Percentiles rank a stretch among this genome's conserved stretches.
These are phyloP conservation scores for Ochromonas danica DNA, from an alignment of 108 stramenopile genomes.

Conservation along the genomic window DNA sequence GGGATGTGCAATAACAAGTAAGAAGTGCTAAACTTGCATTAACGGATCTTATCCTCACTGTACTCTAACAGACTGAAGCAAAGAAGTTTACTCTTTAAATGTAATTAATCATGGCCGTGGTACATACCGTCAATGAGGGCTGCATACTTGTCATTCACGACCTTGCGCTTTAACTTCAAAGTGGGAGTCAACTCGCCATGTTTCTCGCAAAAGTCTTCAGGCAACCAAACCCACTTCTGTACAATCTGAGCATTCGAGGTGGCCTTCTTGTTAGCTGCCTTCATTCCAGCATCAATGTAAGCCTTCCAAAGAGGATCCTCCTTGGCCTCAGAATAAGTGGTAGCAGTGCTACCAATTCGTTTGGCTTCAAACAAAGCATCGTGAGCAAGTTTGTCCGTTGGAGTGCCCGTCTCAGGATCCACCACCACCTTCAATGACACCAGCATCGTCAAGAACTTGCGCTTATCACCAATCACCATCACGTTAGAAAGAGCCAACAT, in stretches of 20 bases:
- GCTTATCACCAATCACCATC: slow-evolving; percentile 66
- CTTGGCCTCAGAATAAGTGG: slow-evolving; percentile 32
- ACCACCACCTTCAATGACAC: slow-evolving; percentile 51
- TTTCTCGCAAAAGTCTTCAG: slow-evolving; percentile 61
- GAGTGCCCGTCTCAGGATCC: slow-evolving; percentile 20
- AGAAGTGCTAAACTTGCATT: too few relatives aligned
- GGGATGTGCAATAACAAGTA: too few relatives aligned
- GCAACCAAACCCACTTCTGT: slow-evolving; percentile 60
- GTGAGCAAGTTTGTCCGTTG: slow-evolving; percentile 42
- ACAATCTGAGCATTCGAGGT: slow-evolving; percentile 67
- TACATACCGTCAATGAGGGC: slow-evolving; percentile 56
- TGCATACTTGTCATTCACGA: slow-evolving; percentile 64
- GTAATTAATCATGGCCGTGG: background rate
- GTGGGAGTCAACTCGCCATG: slow-evolving; percentile 75
- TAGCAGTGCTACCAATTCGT: slow-evolving; percentile 42
- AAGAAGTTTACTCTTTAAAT: background rate
- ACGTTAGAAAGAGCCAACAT: slow-evolving; percentile 56
- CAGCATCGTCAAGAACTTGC: slow-evolving; percentile 59
- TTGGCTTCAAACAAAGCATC: slow-evolving; percentile 41
- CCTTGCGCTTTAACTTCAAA: slow-evolving; percentile 69
- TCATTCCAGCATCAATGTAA: slow-evolving; percentile 42
- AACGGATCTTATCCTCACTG: too few relatives aligned
- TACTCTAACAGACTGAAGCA: background rate
- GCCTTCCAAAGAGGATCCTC: slow-evolving; percentile 40
- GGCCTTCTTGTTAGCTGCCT: slow-evolving; percentile 37